Evolutionary conservation across 2,329 filamentous ascomycete species (phyloP), one percentile per base, ranked within the genome.

Genomic region (Colletotrichum gigasporum): DNA sequence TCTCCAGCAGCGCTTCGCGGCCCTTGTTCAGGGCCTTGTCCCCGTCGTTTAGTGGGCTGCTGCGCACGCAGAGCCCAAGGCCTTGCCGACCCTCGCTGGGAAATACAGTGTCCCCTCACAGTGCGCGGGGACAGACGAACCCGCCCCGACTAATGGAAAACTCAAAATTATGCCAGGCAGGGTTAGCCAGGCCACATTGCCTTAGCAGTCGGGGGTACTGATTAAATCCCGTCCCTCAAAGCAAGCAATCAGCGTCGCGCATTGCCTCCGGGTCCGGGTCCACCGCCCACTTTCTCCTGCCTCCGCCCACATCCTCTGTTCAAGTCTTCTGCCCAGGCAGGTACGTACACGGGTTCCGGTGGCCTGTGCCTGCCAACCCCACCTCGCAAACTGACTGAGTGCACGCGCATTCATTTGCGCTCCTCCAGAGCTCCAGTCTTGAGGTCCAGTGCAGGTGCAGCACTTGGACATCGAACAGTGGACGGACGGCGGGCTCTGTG

Each of bases 201-300:
- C 26, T 50, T n/a, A 16, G 22, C 34, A 42, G 54, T 41, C 42
- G 42, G 61, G 55, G 61, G 34, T 6, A 44, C 55, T 64, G 61
- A 64, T 61, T 64, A 55, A 64, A 64, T 64, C 56, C 41, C 56
- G 61, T 54, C 20, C 12, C 11, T 16, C 47, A 26, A 54, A 9
- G 20, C 14, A 18, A 39, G 30, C 61, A 64, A 41, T 64, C 41
- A 61, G 48, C 22, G 12, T 42, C 41, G 26, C 10, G 11, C 11
- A 28, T 42, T 42, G 11, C 24, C 37, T 42, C 39, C 26, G 16
- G 32, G 39, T 7, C 48, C 41, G 48, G 48, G 22, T 50, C 61
- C 61, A 61, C 56, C 56, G 54, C 61, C 61, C 41, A 64, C 55
- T 64, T 64, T 53, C 55, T 64, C 57, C 35, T 54, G 32, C 47